A percentile compares a stretch with the other conserved stretches of the same genome.
Conservation (phyloP, 371 early-diverging fungal species). For the Mucor racemosus region DNA sequence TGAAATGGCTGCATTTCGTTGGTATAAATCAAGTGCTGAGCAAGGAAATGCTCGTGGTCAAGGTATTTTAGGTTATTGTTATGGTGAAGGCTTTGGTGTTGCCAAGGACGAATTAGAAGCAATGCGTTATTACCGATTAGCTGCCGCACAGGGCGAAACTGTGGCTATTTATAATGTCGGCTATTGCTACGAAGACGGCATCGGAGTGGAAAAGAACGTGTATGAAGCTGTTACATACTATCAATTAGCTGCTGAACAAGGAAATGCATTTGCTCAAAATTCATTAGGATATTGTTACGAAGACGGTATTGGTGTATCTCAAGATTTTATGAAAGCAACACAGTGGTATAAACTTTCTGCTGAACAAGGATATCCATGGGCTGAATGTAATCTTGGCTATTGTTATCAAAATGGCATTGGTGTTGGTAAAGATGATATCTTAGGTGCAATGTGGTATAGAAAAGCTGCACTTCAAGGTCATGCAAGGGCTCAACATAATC, state of each 20-base stretch:
- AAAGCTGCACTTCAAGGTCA: constrained; percentile 84
- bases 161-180: constrained; percentile 92
- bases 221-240: constrained; percentile 86
- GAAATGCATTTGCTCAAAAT: constrained; percentile 81
- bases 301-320: constrained; percentile 71
- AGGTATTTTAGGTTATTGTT: constrained; percentile 75
- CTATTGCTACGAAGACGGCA: constrained; percentile 92
- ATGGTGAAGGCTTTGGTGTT: constrained; percentile 81
- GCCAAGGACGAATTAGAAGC: constrained; percentile 73
- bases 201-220: constrained; percentile 83
- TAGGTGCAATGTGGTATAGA: constrained; percentile 82
- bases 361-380: constrained; percentile 60
- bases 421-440: constrained; percentile 74
- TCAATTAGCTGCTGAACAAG: constrained; percentile 85
- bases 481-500: constrained; percentile 83
- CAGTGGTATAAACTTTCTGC: constrained; percentile 78
- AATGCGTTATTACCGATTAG: constrained; percentile 84
- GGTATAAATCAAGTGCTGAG: constrained; percentile 64
- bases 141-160: constrained; percentile 87
- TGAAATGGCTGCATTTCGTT: constrained; percentile 57
- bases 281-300: constrained; percentile 79
- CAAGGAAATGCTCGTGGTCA: constrained; percentile 68
- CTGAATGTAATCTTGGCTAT: constrained; percentile 84
- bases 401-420: constrained; percentile 92
- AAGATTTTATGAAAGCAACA: constrained; percentile 43